A percentile compares a stretch with the other conserved stretches of the same genome.
Evolutionary conservation across 2,329 filamentous ascomycete genomes (phyloP).

Genomic region (Alternaria incomplexa): DNA sequence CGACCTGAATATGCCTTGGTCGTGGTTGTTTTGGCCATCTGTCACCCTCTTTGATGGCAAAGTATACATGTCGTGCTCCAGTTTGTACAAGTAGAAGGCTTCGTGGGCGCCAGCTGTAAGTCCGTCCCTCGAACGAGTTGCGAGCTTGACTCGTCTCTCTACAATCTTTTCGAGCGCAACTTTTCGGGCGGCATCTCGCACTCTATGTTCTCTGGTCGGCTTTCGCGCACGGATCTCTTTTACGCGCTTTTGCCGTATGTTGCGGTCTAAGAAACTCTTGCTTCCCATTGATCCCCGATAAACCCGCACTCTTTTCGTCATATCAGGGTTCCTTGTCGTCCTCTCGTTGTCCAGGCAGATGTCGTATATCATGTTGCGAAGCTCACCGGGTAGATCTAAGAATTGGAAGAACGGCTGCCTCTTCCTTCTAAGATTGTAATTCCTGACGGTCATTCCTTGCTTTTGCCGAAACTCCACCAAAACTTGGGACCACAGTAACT

Average conservation of each 20-base stretch:
- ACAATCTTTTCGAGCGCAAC: too few relatives aligned
- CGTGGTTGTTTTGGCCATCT: background rate
- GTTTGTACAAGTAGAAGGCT: background rate
- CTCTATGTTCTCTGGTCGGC: background rate
- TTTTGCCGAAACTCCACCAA: background rate
- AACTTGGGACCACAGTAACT: background rate
- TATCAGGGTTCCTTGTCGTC: background rate
- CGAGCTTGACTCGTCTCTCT: background rate
- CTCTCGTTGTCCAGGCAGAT: background rate
- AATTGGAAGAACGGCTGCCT: background rate
- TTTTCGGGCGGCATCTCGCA: background rate
- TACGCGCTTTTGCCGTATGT: background rate
- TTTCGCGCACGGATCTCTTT: background rate
- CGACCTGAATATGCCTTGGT: background rate
- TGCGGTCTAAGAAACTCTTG: background rate
- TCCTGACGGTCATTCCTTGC: background rate
- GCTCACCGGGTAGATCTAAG: background rate
- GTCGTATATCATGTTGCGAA: conserved; percentile 3
- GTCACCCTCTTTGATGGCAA: background rate
- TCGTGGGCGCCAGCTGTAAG: background rate
- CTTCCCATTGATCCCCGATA: background rate
- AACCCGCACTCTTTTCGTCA: background rate
- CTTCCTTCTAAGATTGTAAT: background rate
- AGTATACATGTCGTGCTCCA: background rate
- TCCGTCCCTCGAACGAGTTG: background rate